phyloP scores from a whole-genome alignment of 2,329 filamentous ascomycete genomes.

The Malbranchea zuffiana region DNA sequence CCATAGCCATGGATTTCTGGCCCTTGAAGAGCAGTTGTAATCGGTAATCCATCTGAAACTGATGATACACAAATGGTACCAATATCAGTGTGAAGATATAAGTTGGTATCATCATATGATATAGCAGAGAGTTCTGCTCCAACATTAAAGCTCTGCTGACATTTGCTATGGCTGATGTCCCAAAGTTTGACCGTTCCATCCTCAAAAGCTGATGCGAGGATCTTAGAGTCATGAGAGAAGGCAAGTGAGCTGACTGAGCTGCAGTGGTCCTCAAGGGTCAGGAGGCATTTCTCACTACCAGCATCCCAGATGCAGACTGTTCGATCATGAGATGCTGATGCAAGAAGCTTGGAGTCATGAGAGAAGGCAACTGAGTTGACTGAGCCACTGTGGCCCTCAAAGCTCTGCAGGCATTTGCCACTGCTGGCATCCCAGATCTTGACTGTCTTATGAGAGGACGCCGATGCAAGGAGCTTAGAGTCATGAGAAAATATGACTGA shows the following conservation, averaged over 20 bases:
- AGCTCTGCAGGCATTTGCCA: slow-evolving; percentile 8
- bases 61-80: background rate
- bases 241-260: too few species aligned
- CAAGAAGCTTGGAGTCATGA: too few species aligned
- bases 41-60: background rate
- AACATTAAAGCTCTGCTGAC: background rate
- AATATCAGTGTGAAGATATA: slow-evolving; percentile 1
- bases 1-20: background rate
- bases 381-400: slow-evolving; percentile 14
- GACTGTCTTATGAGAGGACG: too few species aligned
- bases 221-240: too few species aligned
- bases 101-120: background rate
- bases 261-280: too few species aligned
- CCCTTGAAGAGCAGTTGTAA: background rate
- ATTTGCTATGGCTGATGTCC: background rate
- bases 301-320: too few species aligned
- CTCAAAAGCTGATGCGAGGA: background rate
- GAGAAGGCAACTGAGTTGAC: too few species aligned
- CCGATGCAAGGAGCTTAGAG: too few species aligned
- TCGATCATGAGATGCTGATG: too few species aligned
- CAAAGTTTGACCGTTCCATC: slow-evolving; percentile 5
- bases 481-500: too few species aligned
- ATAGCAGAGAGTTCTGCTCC: background rate
- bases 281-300: too few species aligned
- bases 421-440: too few species aligned